A percentile compares a stretch with the other conserved stretches of the same genome.
Evolutionary conservation across 2,329 filamentous ascomycete species (phyloP).

Genomic region (Fusarium humuli): DNA sequence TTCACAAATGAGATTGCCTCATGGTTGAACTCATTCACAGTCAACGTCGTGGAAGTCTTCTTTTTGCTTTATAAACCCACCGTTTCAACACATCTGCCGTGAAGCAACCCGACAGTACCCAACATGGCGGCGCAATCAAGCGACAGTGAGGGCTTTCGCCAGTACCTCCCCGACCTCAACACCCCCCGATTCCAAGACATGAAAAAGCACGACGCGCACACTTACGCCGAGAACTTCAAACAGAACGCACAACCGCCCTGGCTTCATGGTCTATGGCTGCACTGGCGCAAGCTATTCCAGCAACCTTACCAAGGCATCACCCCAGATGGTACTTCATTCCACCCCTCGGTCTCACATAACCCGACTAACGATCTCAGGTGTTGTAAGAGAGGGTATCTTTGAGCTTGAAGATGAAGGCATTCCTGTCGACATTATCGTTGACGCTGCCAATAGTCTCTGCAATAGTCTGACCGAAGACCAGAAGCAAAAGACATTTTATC

Average conservation of each 20-base stretch:
- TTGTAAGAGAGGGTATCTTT: conserved; percentile 66
- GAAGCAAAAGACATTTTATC: conserved; percentile 50
- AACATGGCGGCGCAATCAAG: background rate
- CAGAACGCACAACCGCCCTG: conserved; percentile 71
- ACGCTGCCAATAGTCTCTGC: conserved; percentile 54
- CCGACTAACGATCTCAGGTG: conserved; percentile 52
- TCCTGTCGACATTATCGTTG: conserved; percentile 67
- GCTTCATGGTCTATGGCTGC: conserved; percentile 70
- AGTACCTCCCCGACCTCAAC: conserved; percentile 5
- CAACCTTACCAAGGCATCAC: conserved; percentile 80
- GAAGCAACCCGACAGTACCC: too few relatives aligned
- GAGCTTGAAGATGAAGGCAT: conserved; percentile 72
- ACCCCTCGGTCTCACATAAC: too few relatives aligned
- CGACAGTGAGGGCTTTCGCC: conserved; percentile 2
- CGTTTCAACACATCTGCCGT: too few relatives aligned
- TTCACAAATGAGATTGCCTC: too few relatives aligned
- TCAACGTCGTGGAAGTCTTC: too few relatives aligned
- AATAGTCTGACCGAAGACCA: background rate
- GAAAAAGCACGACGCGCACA: conserved; percentile 70
- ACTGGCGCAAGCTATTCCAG: conserved; percentile 68
- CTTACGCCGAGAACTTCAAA: conserved; percentile 72
- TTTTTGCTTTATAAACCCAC: accelerated
- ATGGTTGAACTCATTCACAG: too few relatives aligned
- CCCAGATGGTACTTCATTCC: conserved; percentile 70
- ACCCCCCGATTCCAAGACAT: conserved; percentile 51